These are phyloP conservation scores for Teratosphaeria pseudoeucalypti DNA, from an alignment of 2,329 filamentous ascomycete genomes.

Conservation along the genomic window DNA sequence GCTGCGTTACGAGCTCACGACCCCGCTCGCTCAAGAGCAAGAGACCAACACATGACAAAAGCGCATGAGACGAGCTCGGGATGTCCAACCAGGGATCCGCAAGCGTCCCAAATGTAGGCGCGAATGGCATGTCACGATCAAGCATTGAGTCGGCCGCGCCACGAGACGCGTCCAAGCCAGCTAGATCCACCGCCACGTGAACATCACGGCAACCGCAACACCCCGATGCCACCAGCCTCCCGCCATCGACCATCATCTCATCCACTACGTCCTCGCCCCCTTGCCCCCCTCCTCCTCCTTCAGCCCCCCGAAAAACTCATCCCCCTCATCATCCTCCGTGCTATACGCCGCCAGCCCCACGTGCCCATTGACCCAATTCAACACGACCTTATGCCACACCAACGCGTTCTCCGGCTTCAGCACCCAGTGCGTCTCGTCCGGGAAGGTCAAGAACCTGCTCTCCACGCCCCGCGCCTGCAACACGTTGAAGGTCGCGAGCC, in stretches of 20 bases:
- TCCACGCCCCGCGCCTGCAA: conserved; percentile 65
- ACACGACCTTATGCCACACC: conserved; percentile 78
- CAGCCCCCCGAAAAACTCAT: background rate
- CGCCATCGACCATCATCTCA: background rate
- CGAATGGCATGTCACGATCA: no score
- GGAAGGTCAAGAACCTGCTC: conserved; percentile 71
- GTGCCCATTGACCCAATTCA: conserved; percentile 62
- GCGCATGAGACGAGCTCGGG: background rate
- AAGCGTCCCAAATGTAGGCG: no score
- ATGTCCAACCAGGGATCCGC: no score
- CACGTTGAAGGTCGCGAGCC: conserved; percentile 74
- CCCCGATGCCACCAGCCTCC: no score
- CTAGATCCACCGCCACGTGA: no score
- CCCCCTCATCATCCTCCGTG: background rate
- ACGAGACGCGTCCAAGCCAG: no score
- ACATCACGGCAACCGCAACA: no score
- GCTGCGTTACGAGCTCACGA: background rate
- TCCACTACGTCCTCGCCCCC: background rate
- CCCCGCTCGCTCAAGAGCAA: no score
- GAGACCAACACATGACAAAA: no score
- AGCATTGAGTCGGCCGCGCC: no score
- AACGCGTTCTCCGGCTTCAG: conserved; percentile 84
- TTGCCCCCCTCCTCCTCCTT: background rate
- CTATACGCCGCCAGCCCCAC: background rate
- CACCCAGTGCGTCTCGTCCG: conserved; percentile 72